Percentiles rank a stretch among this genome's conserved stretches.
These are phyloP conservation scores for Clonostachys solani DNA, from an alignment of 2,329 filamentous ascomycete genomes.

Conservation along the genomic window DNA sequence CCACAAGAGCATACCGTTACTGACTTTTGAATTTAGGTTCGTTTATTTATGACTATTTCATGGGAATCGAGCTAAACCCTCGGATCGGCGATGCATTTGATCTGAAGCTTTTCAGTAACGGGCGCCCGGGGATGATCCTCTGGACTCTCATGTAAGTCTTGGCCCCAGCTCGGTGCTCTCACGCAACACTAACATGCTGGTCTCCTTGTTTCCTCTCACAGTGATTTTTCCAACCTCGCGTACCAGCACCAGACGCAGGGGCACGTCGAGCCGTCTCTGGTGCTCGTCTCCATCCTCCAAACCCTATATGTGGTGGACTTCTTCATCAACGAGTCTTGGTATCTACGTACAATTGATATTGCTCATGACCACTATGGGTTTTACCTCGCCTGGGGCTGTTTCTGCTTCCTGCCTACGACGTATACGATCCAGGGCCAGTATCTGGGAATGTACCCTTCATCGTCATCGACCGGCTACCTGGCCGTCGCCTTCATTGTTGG, in stretches of 20 bases:
- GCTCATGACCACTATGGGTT: slow-evolving; percentile 39
- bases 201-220: not conserved
- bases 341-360: slow-evolving; percentile 39
- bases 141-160: slow-evolving; percentile 37
- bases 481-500: slow-evolving; percentile 11
- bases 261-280: slow-evolving; percentile 25
- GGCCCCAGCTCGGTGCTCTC: slow-evolving; percentile 8
- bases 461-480: slow-evolving; percentile 13
- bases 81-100: slow-evolving; percentile 34
- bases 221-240: slow-evolving; percentile 18
- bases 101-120: slow-evolving; percentile 41
- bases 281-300: slow-evolving; percentile 38
- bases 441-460: slow-evolving; percentile 32
- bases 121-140: slow-evolving; percentile 38
- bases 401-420: slow-evolving; percentile 36
- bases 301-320: slow-evolving; percentile 40
- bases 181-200: not conserved
- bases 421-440: slow-evolving; percentile 45
- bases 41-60: slow-evolving; percentile 34
- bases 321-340: slow-evolving; percentile 44
- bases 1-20: no score
- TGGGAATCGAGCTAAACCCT: slow-evolving; percentile 41
- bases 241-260: slow-evolving; percentile 35
- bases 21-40: slow-evolving; percentile 6
- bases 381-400: slow-evolving; percentile 37